Base-by-base conservation (phyloP, 371 early-diverging fungal genomes). In the Lichtheimia corymbifera region DNA sequence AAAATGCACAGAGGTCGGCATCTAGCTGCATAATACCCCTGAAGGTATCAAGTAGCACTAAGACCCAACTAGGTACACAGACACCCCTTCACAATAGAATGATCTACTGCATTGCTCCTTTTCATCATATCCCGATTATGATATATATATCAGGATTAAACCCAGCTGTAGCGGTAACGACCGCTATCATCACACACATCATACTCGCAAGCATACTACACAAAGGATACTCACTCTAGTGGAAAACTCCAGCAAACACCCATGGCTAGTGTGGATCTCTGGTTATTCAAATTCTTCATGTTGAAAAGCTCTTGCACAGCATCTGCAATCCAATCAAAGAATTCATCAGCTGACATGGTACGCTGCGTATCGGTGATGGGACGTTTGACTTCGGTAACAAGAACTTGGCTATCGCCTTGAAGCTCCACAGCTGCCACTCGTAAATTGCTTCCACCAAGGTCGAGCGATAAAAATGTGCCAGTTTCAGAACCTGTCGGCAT, bases 281-380 rank as follows among this genome's bases (percentile, higher is more conserved):
- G 25, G 4, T 55, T 9, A 15, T 22, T 50, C 15, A 68, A n/a
- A 44, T 35, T 67, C 11, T 11, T 35, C 35, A 35, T 35, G 4
- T 50, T 45, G 6, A 70, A 50, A 24, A 74, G 58, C 51, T 74
- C 72, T 12, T 53, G 54, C 43, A 74, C 68, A n/a, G 74, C 53
- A 55, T 88, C 91, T 43, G 92, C 95, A 56, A 97, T 83, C 84
- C 93, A 96, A 71, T 93, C 93, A 73, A 95, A 96, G 62, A 97
- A 86, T 12, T 78, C 72, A 25, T 71, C 82, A 22, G 83, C 87
- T 49, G 79, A 74, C 28, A 80, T 82, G 35, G 63, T 73, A 74
- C 92, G 91, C 65, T 89, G 80, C 50, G 88, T 86, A 20, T 89
- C 84, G 20, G 90, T 82, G 25, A 62, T 25, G 12, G 64, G 45